A percentile compares a stretch with the other conserved stretches of the same genome.
Conservation (phyloP, 1,139 yeast species). For the Zygosaccharomyces pseudobailii region DNA sequence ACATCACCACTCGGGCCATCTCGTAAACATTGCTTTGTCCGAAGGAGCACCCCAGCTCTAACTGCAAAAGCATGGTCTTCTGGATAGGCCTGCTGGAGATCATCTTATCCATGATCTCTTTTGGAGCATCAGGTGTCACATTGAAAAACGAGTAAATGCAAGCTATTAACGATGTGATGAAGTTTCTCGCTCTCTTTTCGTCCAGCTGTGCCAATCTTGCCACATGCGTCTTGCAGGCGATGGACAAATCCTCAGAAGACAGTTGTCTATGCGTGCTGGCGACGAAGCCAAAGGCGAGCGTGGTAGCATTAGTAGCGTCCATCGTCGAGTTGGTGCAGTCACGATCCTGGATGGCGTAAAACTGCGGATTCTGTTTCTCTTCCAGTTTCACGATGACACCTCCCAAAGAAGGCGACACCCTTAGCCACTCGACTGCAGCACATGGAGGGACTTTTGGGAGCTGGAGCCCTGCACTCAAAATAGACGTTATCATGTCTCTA, state of each 20-base stretch:
- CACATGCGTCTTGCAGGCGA: conserved; percentile 32
- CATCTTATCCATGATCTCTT: conserved; percentile 34
- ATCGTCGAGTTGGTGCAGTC: conserved; percentile 15
- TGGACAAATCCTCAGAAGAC: conserved; percentile 34
- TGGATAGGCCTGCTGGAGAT: conserved; percentile 36
- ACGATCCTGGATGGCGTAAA: conserved; percentile 17
- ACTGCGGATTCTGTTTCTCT: conserved; percentile 19
- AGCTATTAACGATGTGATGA: conserved; percentile 27
- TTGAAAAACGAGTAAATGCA: conserved; percentile 33
- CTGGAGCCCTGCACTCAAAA: conserved; percentile 29
- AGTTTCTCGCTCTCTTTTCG: conserved; percentile 27
- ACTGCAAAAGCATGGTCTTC: conserved; percentile 31
- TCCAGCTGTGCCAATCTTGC: conserved; percentile 21
- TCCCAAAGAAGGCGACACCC: conserved; percentile 32
- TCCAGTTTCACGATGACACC: conserved; percentile 28
- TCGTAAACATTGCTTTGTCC: conserved; percentile 25
- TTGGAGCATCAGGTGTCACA: conserved; percentile 33
- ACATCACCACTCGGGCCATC: conserved; percentile 33
- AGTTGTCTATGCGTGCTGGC: conserved; percentile 33
- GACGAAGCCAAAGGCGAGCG: conserved; percentile 35
- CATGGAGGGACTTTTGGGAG: conserved; percentile 23
- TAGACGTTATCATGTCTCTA: conserved; percentile 29
- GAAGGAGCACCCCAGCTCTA: conserved; percentile 32
- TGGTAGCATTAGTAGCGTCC: conserved; percentile 29
- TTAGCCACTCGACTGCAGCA: conserved; percentile 29